A percentile compares a stretch with the other conserved stretches of the same genome.
Evolutionary conservation across 352 stramenopile species (phyloP).

Genomic region (Pythium sukuiense): DNA sequence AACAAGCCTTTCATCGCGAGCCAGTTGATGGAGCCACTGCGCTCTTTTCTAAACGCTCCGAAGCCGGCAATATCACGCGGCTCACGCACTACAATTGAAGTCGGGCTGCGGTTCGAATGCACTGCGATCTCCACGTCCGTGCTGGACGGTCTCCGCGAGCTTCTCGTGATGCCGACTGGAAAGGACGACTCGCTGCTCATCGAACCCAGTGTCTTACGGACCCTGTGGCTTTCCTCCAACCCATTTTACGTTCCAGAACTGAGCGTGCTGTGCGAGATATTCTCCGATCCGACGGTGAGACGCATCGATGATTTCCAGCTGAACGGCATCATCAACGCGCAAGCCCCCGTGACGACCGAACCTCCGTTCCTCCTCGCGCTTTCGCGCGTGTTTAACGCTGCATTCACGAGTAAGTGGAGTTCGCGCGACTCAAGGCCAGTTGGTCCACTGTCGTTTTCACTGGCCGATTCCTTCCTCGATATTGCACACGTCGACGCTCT

Average conservation of each 20-base stretch:
- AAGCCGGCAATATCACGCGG: no score
- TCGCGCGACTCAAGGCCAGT: no score
- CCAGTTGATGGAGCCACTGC: neutral
- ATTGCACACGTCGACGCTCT: no score
- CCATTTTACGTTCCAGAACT: neutral
- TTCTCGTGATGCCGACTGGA: neutral
- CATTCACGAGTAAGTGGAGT: no score
- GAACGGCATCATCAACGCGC: neutral
- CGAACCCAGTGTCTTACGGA: neutral
- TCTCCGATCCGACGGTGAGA: neutral
- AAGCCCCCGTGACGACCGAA: neutral
- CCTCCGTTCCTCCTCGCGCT: neutral
- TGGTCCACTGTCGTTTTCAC: no score
- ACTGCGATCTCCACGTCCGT: neutral
- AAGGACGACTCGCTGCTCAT: neutral
- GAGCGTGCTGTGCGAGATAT: neutral
- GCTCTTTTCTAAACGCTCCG: no score
- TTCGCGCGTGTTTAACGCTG: neutral
- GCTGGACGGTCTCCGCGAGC: neutral
- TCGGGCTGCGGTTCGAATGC: neutral
- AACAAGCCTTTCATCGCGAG: neutral
- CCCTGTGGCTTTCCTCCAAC: neutral
- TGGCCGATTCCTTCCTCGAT: no score
- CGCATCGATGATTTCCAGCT: neutral
- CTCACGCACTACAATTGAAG: neutral